phyloP scores from a whole-genome alignment of 768 basidiomycete genomes.

The Daedaleopsis nitida region DNA sequence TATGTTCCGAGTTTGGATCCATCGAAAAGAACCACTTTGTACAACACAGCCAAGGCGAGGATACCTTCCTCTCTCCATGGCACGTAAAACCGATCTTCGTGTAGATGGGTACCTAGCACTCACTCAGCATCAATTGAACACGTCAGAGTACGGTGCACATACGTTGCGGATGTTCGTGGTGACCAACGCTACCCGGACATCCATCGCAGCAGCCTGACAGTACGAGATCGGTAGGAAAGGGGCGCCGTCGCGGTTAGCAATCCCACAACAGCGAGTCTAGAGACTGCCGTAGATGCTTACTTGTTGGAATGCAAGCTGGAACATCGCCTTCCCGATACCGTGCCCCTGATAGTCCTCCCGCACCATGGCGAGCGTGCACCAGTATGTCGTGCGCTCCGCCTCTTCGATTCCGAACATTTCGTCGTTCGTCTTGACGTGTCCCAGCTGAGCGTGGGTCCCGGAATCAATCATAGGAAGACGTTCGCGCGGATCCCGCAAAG shows the following conservation, averaged over 20 bases:
- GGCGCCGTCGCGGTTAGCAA: neutral
- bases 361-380: conserved; percentile 20
- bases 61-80: neutral
- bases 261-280: neutral
- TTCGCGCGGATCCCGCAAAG: neutral
- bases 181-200: conserved; percentile 6
- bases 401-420: neutral
- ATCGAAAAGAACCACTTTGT: too few relatives aligned
- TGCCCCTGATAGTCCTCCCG: conserved; percentile 19
- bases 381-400: conserved; percentile 14
- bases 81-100: neutral
- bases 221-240: neutral
- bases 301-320: conserved; percentile 11
- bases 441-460: neutral
- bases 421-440: neutral
- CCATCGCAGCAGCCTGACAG: conserved; percentile 7
- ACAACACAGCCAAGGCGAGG: neutral
- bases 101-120: neutral
- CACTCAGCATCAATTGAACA: neutral
- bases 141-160: neutral
- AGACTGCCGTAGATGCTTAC: neutral
- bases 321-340: conserved; percentile 15
- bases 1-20: too few relatives aligned
- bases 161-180: conserved; percentile 8
- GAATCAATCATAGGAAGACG: neutral